Percentiles rank a stretch among this genome's conserved stretches.
Evolutionary conservation across 192 early-diverging fungal genomes (phyloP).

Genomic region (Coemansia sp.): DNA sequence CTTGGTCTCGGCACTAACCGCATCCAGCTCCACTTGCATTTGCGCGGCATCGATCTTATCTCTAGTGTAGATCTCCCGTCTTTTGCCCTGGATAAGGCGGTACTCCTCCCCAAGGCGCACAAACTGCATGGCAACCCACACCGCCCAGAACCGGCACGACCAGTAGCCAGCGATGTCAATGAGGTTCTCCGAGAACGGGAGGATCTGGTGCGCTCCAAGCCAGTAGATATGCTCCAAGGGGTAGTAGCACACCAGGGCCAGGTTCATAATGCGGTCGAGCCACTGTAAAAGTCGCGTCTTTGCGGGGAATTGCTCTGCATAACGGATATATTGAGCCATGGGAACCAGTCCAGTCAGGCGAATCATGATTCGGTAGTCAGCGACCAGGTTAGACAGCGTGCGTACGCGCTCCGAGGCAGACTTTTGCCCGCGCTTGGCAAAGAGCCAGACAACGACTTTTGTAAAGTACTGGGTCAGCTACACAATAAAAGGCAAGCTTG

Average conservation of each 20-base stretch:
- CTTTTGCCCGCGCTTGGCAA: conserved; percentile 57
- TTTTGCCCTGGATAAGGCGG: conserved; percentile 55
- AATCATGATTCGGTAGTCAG: conserved; percentile 89
- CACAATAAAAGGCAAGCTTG: neutral
- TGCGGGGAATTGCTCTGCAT: conserved; percentile 72
- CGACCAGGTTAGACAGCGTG: conserved; percentile 80
- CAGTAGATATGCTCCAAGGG: conserved; percentile 97
- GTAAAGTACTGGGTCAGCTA: conserved; percentile 91
- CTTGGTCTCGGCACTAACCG: conserved; percentile 56
- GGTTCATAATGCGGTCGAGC: conserved; percentile 85
- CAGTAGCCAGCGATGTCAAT: conserved; percentile 83
- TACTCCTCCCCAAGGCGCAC: conserved; percentile 71
- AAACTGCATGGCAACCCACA: conserved; percentile 89
- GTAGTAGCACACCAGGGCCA: conserved; percentile 84
- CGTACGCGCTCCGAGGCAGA: conserved; percentile 68
- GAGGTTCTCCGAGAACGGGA: conserved; percentile 68
- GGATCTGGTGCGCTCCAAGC: conserved; percentile 82
- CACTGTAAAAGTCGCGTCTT: conserved; percentile 60
- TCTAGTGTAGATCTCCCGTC: conserved; percentile 52
- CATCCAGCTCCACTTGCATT: conserved; percentile 66
- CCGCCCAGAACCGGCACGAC: conserved; percentile 96
- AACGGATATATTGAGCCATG: conserved; percentile 82
- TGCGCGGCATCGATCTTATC: conserved; percentile 62
- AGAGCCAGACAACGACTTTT: conserved; percentile 83
- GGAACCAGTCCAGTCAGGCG: conserved; percentile 82